phyloP scores from a whole-genome alignment of 164 flowering plant genomes.

The Chimonanthus praecox region DNA sequence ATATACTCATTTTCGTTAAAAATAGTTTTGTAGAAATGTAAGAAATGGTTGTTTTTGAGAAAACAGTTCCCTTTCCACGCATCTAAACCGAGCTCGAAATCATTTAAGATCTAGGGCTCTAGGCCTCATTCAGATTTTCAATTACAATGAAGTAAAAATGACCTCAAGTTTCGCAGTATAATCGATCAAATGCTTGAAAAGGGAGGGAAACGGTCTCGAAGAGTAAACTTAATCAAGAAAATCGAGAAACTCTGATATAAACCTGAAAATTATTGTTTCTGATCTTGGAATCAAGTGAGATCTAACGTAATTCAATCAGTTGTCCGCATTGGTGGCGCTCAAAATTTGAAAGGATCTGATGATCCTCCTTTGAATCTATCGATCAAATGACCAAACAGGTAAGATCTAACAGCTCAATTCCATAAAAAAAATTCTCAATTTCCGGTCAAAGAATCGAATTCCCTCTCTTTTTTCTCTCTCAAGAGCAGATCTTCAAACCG shows the following conservation, averaged over 20 bases:
- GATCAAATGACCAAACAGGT: background rate
- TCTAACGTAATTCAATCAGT: background rate
- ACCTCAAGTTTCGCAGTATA: background rate
- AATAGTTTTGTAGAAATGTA: too few species aligned
- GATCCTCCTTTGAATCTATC: background rate
- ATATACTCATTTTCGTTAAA: too few species aligned
- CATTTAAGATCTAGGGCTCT: background rate
- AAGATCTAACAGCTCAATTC: background rate
- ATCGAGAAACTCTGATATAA: background rate
- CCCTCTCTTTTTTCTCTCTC: background rate
- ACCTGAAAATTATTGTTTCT: background rate
- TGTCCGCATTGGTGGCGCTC: background rate
- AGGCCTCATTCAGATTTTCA: background rate
- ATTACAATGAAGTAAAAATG: background rate
- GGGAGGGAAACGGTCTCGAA: background rate
- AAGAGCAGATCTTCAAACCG: background rate
- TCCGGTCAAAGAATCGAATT: too few species aligned
- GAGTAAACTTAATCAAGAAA: background rate
- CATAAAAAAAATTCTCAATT: background rate
- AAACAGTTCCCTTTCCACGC: background rate
- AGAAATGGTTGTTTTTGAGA: too few species aligned
- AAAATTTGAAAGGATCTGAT: background rate
- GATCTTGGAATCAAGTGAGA: background rate
- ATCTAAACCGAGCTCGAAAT: background rate
- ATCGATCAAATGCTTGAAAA: background rate